Evolutionary conservation across 768 basidiomycete species (phyloP), one percentile per base, ranked within the genome.

Genomic region (Ramaria sp.): DNA sequence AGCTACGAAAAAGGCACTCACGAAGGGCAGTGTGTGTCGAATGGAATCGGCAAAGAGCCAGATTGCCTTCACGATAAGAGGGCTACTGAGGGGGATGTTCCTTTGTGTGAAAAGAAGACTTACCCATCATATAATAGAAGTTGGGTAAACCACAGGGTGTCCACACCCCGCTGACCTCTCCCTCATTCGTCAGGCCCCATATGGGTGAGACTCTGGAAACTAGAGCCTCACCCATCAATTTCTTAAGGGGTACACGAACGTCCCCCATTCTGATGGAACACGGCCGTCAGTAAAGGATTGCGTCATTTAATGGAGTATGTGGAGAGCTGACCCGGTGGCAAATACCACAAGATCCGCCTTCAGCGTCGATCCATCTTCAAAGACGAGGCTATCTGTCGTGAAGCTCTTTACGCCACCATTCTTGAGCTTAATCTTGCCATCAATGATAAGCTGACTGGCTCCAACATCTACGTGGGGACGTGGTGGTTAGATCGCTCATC

Each of bases 351-450:
- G 75, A 60, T 83, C 81, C 9, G 77, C 79, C 17, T 70, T 53
- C 5, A 81, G 64, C 47, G 71, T 69, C 39, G 67, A 71, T 1
- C 79, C 77, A 58, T 81, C 68, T 13, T 76, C 74, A 56, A 81
- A 82, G 43, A 68, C 65, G 24, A 82, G 58, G 5, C 77, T 75
- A n/a, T 55, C 63, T 45, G 69, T 61, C 1, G 71, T 75, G 64
- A 80, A 78, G 20, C 64, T 64, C 54, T 73, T 65, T 54, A 86
- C 77, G 49, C 70, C 69, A 55, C 81, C 81, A 67, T 77, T 82
- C 70, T 86, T 86, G 56, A 87, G 67, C 66, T 84, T 84, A 72
- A 87, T 82, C 64, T 81, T 79, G 5, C 83, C 82, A 62, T 84
- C 80, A 46, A 78, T 75, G 63, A 86, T 79, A 60, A 79, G 69